Evolutionary conservation across 176 grass and related monocot genomes (phyloP), one percentile per base, ranked within the genome.

Genomic region (Chloris gayana): DNA sequence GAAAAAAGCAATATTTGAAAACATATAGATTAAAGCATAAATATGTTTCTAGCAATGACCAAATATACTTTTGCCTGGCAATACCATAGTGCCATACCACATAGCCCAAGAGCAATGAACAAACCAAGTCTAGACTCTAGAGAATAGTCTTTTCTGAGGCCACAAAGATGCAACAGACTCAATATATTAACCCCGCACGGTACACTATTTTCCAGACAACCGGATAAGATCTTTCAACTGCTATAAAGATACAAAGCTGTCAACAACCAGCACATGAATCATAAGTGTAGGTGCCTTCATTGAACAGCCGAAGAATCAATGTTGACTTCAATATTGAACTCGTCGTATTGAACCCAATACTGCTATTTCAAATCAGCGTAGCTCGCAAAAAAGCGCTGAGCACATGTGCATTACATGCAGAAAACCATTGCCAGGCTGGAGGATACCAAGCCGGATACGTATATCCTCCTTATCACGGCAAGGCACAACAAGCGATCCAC

Each of bases 131-230:
- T n/a, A n/a, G n/a, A n/a, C n/a, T 65, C 42, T 45, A 18, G 17
- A 83, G 70, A 27, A 83, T 56, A 54, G 33, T 30, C 69, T 21
- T 39, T 14, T 41, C 44, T 7, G 3, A 29, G 1, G 47, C 32
- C 46, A 56, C 46, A 80, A 68, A 79, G 47, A 37, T 69, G 64
- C 77, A 32, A 68, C 17, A 30, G 78, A n/a, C n/a, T n/a, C n/a
- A 51, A 75, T 50, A 86, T 81, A 25, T 59, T 79, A 32, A 56
- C 45, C 50, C 32, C 47, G 32, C 3, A 8, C 22, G 2, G 2
- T 29, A 21, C 38, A 77, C 49, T 54, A 30, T 62, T 50, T 37
- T 57, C 9, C 22, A 49, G 54, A 39, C 0, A 49, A 4, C 51
- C 3, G 0, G 29, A 33, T 53, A 34, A 30, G 67, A 77, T 45